Percentiles rank a stretch among this genome's conserved stretches.
Evolutionary conservation across 495 filamentous ascomycete species (phyloP).

Genomic region (Viridothelium virens): DNA sequence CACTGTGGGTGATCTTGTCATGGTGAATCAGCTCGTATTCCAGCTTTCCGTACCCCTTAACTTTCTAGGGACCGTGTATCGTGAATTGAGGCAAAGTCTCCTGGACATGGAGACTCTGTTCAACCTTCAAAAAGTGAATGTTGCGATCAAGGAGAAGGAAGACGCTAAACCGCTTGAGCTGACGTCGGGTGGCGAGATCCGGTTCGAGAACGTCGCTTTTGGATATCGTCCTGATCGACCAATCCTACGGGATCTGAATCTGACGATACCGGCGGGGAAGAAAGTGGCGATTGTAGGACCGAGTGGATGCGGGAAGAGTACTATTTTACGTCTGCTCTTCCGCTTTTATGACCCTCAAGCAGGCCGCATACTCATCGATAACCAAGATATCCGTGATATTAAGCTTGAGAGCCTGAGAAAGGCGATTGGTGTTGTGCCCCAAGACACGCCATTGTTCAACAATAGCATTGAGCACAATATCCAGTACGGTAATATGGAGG

Average conservation of each 20-base stretch:
- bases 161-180: slow-evolving; percentile 65
- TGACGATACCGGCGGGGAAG: slow-evolving; percentile 90
- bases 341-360: slow-evolving; percentile 86
- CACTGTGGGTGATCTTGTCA: slow-evolving; percentile 93
- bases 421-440: slow-evolving; percentile 89
- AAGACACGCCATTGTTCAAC: slow-evolving; percentile 96
- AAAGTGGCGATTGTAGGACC: slow-evolving; percentile 95
- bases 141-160: slow-evolving; percentile 67
- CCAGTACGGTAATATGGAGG: slow-evolving; percentile 80
- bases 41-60: slow-evolving; percentile 94
- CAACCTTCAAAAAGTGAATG: slow-evolving; percentile 96
- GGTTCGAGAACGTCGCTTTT: slow-evolving; percentile 90
- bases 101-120: slow-evolving; percentile 98
- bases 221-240: slow-evolving; percentile 82
- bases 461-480: slow-evolving; percentile 94
- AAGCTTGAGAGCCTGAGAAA: slow-evolving; percentile 72
- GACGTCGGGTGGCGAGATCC: slow-evolving; percentile 74
- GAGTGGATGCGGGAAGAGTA: slow-evolving; percentile 93
- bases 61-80: slow-evolving; percentile 91
- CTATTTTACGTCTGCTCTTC: slow-evolving; percentile 82
- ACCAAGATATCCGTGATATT: slow-evolving; percentile 82
- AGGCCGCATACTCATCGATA: slow-evolving; percentile 84
- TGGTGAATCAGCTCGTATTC: slow-evolving; percentile 98
- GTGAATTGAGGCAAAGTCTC: slow-evolving; percentile 87
- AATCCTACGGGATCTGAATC: slow-evolving; percentile 72